These are phyloP conservation scores for Marasmius oreades DNA, from an alignment of 1,284 basidiomycete genomes.

Conservation along the genomic window DNA sequence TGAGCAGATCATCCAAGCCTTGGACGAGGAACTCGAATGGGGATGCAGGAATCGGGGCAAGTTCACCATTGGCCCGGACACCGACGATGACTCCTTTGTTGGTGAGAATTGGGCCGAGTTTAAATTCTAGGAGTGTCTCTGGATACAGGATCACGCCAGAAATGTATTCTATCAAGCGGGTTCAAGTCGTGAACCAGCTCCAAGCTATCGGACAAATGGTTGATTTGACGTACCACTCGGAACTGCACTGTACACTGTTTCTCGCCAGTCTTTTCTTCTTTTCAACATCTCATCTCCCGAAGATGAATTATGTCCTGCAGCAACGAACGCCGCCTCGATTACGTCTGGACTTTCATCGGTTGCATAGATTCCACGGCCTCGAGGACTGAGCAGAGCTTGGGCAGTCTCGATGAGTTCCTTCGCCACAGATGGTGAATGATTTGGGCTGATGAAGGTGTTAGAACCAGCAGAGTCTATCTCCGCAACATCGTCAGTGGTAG, in stretches of 20 bases:
- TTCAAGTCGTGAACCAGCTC: not conserved
- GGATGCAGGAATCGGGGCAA: slow-evolving; percentile 41
- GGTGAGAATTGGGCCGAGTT: slow-evolving; percentile 38
- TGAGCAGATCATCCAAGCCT: slow-evolving; percentile 45
- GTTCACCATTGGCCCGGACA: slow-evolving; percentile 48
- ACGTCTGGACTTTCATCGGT: slow-evolving; percentile 48
- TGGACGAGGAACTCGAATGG: slow-evolving; percentile 44
- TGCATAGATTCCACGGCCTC: slow-evolving; percentile 51
- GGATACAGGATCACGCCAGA: slow-evolving; percentile 48
- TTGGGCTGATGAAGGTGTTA: slow-evolving; percentile 33
- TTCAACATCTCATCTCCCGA: slow-evolving; percentile 35
- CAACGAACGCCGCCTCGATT: slow-evolving; percentile 35
- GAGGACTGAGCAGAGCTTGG: slow-evolving; percentile 39
- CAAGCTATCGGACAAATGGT: not conserved
- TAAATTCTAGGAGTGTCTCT: slow-evolving; percentile 46
- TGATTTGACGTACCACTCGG: slow-evolving; percentile 30
- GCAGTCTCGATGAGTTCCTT: slow-evolving; percentile 40
- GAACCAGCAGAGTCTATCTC: slow-evolving; percentile 4
- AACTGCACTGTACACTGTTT: slow-evolving; percentile 40
- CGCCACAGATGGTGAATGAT: slow-evolving; percentile 38
- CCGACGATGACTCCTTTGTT: slow-evolving; percentile 46
- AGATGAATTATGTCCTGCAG: slow-evolving; percentile 22
- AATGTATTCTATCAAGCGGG: slow-evolving; percentile 35
- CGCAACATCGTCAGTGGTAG: slow-evolving; percentile 18
- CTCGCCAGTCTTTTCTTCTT: slow-evolving; percentile 40